phyloP scores from a whole-genome alignment of 1,284 basidiomycete genomes.

The Leccinum solheimii region DNA sequence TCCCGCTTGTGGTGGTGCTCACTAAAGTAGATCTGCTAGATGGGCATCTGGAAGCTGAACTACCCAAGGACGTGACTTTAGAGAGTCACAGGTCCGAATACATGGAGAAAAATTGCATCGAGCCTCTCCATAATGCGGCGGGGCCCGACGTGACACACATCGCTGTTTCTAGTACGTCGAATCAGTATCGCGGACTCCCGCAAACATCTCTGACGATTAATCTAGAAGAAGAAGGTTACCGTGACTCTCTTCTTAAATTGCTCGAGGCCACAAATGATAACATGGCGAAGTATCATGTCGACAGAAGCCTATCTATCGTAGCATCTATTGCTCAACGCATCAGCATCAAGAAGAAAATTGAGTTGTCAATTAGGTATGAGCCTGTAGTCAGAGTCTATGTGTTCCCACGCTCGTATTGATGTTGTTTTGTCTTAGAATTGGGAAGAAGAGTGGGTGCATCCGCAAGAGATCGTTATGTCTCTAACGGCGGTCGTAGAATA shows the following conservation, averaged over 20 bases:
- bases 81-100: neutral
- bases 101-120: constrained; percentile 7
- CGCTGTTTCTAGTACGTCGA: constrained; percentile 15
- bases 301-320: constrained; percentile 4
- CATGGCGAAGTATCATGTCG: constrained; percentile 8
- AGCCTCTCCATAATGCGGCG: neutral
- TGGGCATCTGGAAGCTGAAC: constrained; percentile 1
- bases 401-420: neutral
- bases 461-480: neutral
- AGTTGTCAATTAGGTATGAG: constrained; percentile 18
- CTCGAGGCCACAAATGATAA: constrained; percentile 6
- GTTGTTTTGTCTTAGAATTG: constrained; percentile 19
- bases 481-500: constrained; percentile 22
- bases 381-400: neutral
- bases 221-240: constrained; percentile 7
- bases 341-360: constrained; percentile 21
- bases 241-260: neutral
- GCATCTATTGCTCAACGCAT: constrained; percentile 25
- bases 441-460: constrained; percentile 22
- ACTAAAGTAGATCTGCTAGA: constrained; percentile 17
- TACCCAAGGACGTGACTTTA: neutral
- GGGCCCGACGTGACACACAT: constrained; percentile 3
- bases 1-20: constrained; percentile 21
- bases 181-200: neutral
- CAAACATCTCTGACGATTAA: neutral